Evolutionary conservation across 192 early-diverging fungal genomes (phyloP), one percentile per base, ranked within the genome.

Genomic region (Coemansia sp.): DNA sequence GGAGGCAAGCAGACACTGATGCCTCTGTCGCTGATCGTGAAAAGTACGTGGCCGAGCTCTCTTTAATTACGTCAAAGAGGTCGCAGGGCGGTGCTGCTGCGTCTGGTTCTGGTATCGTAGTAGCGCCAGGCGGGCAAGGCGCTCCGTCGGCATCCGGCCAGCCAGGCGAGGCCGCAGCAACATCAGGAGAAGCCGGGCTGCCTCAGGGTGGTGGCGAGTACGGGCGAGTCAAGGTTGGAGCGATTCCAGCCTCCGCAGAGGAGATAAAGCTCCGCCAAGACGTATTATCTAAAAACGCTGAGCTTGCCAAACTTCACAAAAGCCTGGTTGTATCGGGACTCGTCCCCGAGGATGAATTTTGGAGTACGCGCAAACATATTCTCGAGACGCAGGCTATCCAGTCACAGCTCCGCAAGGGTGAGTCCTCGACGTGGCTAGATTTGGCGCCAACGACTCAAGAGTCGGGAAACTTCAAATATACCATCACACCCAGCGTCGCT

Each of bases 311-410:
- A 43, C 80, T 97, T 11, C 94, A 95, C 80, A 84, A 81, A 68
- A 92, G 92, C 31, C 76, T 98, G 50, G 94, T 97, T 6, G 72
- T 93, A 9, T 78, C 87, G 0, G 90, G 89, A 27, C 81, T 89
- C n/a, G 83, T 98, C 3, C 78, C 85, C 7, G 97, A 98, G 73
- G 93, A 96, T 64, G 97, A 98, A 64, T 98, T 98, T 66, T 98
- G 97, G 97, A 88, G 90, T 61, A 89, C 87, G 49, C 83, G 92
- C n/a, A 79, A 82, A 76, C 79, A 93, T 63, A 72, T 94, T 38
- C 81, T 95, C 47, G 84, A 87, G 67, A 92, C 92, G 67, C 89
- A 95, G 67, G 85, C 86, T 1, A 89, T 88, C 27, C 86, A 86
- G 66, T 81, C 83, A 68, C 87, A 87, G 38, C 93, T 93, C 44